Percentiles rank a stretch among this genome's conserved stretches.
These are phyloP conservation scores for Penicillium diatomitis DNA, from an alignment of 495 filamentous ascomycete genomes.

Conservation along the genomic window DNA sequence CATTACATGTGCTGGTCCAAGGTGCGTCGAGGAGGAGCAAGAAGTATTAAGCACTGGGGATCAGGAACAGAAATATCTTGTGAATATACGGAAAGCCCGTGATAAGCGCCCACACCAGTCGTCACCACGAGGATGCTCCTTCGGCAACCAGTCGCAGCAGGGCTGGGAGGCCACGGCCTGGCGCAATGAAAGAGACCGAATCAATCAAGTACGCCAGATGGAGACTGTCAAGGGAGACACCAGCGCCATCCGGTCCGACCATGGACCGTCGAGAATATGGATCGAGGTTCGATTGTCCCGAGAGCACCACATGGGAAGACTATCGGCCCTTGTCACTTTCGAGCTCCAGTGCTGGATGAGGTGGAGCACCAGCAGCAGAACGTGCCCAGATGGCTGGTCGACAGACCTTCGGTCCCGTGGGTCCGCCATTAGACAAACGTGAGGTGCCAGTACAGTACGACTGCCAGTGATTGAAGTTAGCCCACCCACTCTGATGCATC, in stretches of 20 bases:
- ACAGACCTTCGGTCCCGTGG: constrained; percentile 6
- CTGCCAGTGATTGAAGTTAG: too few species aligned
- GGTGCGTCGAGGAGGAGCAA: neutral
- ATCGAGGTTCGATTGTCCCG: neutral
- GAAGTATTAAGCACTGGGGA: neutral
- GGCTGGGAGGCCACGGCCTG: neutral
- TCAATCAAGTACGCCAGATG: neutral
- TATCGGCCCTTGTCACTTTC: neutral
- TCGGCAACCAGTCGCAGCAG: neutral
- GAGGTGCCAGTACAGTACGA: too few species aligned
- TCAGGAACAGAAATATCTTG: neutral
- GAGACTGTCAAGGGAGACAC: neutral
- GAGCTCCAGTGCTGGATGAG: neutral
- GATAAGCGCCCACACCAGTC: constrained; percentile 7
- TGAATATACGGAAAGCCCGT: constrained; percentile 2
- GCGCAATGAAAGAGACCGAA: neutral
- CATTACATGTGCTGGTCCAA: constrained; percentile 4
- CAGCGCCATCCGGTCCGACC: neutral
- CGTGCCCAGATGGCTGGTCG: constrained; percentile 32
- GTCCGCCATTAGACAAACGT: neutral
- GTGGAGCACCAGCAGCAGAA: constrained; percentile 17
- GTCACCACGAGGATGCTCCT: neutral
- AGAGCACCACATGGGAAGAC: neutral
- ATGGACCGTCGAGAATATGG: too few species aligned
- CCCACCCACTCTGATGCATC: too few species aligned